Conservation (phyloP, 371 early-diverging fungal species). For the Rhizopus stolonifer region DNA sequence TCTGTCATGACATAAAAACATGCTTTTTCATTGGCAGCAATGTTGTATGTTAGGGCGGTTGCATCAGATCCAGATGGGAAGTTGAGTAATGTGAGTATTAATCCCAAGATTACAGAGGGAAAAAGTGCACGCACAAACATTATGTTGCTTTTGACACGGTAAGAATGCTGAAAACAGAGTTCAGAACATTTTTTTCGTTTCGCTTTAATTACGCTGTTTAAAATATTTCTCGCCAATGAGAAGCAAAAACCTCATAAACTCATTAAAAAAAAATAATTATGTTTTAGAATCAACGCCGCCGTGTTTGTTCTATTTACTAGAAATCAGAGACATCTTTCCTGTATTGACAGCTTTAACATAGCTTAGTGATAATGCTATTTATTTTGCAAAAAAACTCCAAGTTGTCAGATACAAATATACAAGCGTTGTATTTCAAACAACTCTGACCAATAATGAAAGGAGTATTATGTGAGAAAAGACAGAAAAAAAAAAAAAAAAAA, state of each 20-base stretch:
- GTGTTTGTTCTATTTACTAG: too few relatives aligned
- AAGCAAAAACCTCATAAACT: background rate
- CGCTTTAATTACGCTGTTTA: background rate
- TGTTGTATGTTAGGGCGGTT: constrained; percentile 80
- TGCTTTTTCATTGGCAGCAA: constrained; percentile 84
- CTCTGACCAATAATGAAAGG: too few relatives aligned
- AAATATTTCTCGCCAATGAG: background rate
- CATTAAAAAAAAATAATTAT: background rate
- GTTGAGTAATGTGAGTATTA: background rate
- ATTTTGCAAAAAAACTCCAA: too few relatives aligned
- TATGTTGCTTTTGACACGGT: background rate
- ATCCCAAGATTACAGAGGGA: background rate
- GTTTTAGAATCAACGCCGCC: too few relatives aligned
- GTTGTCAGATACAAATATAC: too few relatives aligned
- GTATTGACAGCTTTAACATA: too few relatives aligned
- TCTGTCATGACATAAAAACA: constrained; percentile 78
- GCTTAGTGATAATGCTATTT: too few relatives aligned
- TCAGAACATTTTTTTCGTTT: background rate
- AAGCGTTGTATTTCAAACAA: too few relatives aligned
- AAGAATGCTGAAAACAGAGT: background rate
- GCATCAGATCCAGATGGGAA: constrained; percentile 28
- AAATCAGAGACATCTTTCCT: too few relatives aligned
- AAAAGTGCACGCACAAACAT: background rate
- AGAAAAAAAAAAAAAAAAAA: too few relatives aligned
- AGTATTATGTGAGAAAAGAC: too few relatives aligned